phyloP scores from a whole-genome alignment of 176 grass and related monocot genomes.

The Stipa capillata region DNA sequence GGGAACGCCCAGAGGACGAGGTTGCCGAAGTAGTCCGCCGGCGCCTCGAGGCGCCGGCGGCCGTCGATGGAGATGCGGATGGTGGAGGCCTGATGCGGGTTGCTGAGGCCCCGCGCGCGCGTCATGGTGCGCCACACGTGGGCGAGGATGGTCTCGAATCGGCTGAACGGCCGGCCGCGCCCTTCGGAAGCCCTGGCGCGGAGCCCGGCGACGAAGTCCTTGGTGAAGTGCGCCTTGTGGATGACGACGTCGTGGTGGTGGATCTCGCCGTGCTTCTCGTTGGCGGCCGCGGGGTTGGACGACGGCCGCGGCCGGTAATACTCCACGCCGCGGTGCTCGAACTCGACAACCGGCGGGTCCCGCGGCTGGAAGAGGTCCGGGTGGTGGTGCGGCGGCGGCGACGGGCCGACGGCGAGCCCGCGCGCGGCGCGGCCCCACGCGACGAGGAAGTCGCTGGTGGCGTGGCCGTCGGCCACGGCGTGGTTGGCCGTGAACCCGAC shows the following conservation, averaged over 20 bases:
- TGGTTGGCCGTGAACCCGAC: constrained; percentile 44
- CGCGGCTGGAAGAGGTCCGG: constrained; percentile 17
- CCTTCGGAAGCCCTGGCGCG: constrained; percentile 25
- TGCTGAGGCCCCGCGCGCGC: constrained; percentile 18
- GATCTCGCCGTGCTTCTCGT: not conserved
- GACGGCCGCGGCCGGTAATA: constrained; percentile 3
- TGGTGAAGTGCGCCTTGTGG: constrained; percentile 61
- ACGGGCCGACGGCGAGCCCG: not conserved
- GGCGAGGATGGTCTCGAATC: constrained; percentile 50
- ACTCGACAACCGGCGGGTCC: constrained; percentile 13
- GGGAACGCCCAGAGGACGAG: constrained; percentile 65
- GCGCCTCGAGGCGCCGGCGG: constrained; percentile 27
- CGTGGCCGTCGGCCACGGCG: constrained; percentile 45
- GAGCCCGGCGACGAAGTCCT: constrained; percentile 50
- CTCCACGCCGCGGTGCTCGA: constrained; percentile 40
- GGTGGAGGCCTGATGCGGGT: not conserved
- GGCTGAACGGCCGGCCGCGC: constrained; percentile 34
- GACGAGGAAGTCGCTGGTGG: constrained; percentile 48
- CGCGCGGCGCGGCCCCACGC: constrained; percentile 49
- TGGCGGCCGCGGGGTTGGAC: not conserved
- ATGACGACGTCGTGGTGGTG: constrained; percentile 19
- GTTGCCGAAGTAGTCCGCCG: constrained; percentile 55
- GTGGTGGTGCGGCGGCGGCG: constrained; percentile 5
- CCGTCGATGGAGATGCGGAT: constrained; percentile 61
- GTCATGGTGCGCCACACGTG: constrained; percentile 61